Percentiles rank a stretch among this genome's conserved stretches.
These are phyloP conservation scores for Paraconiothyrium sp. DNA, from an alignment of 2,329 filamentous ascomycete species.

Conservation along the genomic window DNA sequence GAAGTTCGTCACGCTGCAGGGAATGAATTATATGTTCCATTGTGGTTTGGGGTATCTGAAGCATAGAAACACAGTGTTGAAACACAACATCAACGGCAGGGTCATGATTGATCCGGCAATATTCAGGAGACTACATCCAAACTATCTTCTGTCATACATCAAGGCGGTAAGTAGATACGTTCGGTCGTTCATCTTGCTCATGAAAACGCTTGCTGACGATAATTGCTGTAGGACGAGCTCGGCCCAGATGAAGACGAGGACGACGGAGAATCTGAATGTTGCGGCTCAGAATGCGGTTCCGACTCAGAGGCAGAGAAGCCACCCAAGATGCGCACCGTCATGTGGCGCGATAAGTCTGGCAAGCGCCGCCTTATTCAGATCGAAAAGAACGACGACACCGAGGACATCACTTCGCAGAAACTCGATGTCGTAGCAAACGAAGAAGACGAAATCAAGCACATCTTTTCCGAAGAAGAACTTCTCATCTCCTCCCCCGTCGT, in stretches of 20 bases:
- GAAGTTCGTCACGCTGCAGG: slow-evolving; percentile 82
- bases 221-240: slow-evolving; percentile 64
- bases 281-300: slow-evolving; percentile 31
- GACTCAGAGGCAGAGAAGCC: slow-evolving; percentile 43
- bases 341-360: slow-evolving; percentile 60
- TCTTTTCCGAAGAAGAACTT: slow-evolving; percentile 84
- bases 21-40: slow-evolving; percentile 83
- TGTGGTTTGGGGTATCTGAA: slow-evolving; percentile 88
- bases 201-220: not conserved
- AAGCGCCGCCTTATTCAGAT: slow-evolving; percentile 63
- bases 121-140: slow-evolving; percentile 85
- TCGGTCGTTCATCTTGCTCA: not conserved
- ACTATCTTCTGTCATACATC: slow-evolving; percentile 80
- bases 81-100: slow-evolving; percentile 85
- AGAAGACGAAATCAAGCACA: slow-evolving; percentile 48
- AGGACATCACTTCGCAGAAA: slow-evolving; percentile 64
- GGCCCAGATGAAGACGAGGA: slow-evolving; percentile 62
- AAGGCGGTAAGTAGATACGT: slow-evolving; percentile 57
- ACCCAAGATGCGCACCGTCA: slow-evolving; percentile 48
- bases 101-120: slow-evolving; percentile 88
- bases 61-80: slow-evolving; percentile 76
- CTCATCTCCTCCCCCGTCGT: slow-evolving; percentile 85
- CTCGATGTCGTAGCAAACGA: slow-evolving; percentile 60
- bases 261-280: slow-evolving; percentile 60
- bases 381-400: slow-evolving; percentile 62